A percentile compares a stretch with the other conserved stretches of the same genome.
phyloP scores from a whole-genome alignment of 805 yeast genomes.

The Ogataea sp. region DNA sequence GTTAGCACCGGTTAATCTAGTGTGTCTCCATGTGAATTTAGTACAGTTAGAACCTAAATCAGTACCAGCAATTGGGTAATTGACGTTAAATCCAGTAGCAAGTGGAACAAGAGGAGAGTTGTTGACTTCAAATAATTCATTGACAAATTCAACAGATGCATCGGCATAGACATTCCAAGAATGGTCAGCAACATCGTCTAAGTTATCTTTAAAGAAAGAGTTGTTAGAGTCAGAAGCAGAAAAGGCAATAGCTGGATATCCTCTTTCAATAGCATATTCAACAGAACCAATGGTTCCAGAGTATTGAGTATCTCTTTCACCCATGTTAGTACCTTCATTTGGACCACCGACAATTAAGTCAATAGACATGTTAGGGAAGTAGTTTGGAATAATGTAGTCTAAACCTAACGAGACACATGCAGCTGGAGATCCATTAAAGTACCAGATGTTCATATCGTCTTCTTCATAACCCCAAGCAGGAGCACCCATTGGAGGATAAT shows the following conservation, averaged over 20 bases:
- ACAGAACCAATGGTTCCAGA: conserved; percentile 46
- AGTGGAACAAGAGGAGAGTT: conserved; percentile 33
- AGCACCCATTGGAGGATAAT: conserved; percentile 34
- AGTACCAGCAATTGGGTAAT: conserved; percentile 34
- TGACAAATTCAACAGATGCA: conserved; percentile 29
- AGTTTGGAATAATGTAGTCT: conserved; percentile 34
- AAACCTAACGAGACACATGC: conserved; percentile 38
- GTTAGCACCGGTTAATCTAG: conserved; percentile 36
- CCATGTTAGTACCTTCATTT: conserved; percentile 38
- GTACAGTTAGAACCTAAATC: conserved; percentile 26
- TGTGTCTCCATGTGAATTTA: conserved; percentile 31
- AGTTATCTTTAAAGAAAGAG: conserved; percentile 35
- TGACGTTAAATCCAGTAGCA: conserved; percentile 36
- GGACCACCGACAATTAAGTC: conserved; percentile 42
- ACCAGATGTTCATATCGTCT: conserved; percentile 33
- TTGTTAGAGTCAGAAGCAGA: conserved; percentile 40
- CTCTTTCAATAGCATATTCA: conserved; percentile 36
- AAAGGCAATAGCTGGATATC: conserved; percentile 37
- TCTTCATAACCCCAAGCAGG: conserved; percentile 45
- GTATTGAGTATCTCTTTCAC: conserved; percentile 29
- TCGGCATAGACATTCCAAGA: conserved; percentile 35
- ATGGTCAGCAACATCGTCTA: conserved; percentile 28
- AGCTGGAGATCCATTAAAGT: conserved; percentile 45
- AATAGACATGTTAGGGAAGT: conserved; percentile 30
- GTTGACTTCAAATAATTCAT: conserved; percentile 25